Evolutionary conservation across 805 yeast species (phyloP).

Genomic region (Ascoidea rubescens): DNA sequence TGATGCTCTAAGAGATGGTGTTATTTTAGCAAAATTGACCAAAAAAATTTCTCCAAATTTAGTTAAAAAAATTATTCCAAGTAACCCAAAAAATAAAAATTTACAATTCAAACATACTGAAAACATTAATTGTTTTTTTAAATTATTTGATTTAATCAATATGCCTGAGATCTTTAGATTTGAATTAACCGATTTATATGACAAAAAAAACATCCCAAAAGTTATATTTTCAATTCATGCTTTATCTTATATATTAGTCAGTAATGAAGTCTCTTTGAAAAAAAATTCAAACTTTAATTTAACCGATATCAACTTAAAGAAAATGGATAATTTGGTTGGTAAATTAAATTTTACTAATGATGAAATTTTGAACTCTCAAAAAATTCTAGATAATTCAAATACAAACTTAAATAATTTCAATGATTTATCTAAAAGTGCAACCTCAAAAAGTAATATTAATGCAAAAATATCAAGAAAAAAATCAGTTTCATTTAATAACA

Average conservation of each 20-base stretch:
- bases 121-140: conserved; percentile 74
- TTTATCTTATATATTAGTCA: conserved; percentile 54
- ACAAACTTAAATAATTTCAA: conserved; percentile 55
- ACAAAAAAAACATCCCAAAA: conserved; percentile 80
- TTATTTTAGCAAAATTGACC: conserved; percentile 67
- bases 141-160: conserved; percentile 48
- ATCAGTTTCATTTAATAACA: conserved; percentile 1
- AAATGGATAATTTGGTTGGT: conserved; percentile 49
- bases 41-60: conserved; percentile 55
- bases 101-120: conserved; percentile 86
- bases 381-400: conserved; percentile 46
- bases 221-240: conserved; percentile 91
- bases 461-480: conserved; percentile 8
- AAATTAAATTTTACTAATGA: conserved; percentile 47
- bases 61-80: conserved; percentile 37
- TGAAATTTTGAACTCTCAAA: conserved; percentile 56
- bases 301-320: conserved; percentile 41
- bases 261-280: no score
- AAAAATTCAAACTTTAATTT: conserved; percentile 13
- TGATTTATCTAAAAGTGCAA: not conserved
- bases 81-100: conserved; percentile 43
- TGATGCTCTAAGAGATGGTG: conserved; percentile 70
- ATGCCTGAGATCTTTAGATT: conserved; percentile 82
- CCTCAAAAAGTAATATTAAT: not conserved
- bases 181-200: conserved; percentile 86